Conservation (phyloP, 106 monocot genomes). For the Dendrobium chrysotoxum region DNA sequence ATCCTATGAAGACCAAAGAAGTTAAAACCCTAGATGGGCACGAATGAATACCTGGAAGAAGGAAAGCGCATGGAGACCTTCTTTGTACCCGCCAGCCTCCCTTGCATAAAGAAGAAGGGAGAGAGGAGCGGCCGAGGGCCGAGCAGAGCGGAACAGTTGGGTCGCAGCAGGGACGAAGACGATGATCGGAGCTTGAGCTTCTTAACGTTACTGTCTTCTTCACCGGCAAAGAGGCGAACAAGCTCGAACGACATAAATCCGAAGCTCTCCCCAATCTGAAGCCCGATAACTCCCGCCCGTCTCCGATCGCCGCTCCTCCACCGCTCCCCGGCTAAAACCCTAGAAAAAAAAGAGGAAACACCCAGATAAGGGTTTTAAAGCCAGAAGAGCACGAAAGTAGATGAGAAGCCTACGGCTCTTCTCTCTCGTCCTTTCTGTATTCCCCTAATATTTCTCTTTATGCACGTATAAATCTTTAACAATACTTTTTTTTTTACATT, state of each 20-base stretch:
- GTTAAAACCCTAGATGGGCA: background rate
- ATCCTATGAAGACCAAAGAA: background rate
- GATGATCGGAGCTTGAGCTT: background rate
- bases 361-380: conserved; percentile 7
- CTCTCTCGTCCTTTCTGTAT: background rate
- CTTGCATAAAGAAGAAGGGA: conserved; percentile 1
- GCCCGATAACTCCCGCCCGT: background rate
- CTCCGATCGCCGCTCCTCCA: background rate
- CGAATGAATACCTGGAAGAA: conserved; percentile 7
- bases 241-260: conserved; percentile 22
- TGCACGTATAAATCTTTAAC: too few species aligned
- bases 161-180: background rate
- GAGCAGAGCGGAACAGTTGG: background rate
- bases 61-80: conserved; percentile 18
- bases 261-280: background rate
- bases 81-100: conserved; percentile 4
- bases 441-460: too few species aligned
- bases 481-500: too few species aligned
- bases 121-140: background rate
- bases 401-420: conserved; percentile 6
- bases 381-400: background rate
- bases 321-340: conserved; percentile 12
- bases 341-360: background rate
- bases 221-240: conserved; percentile 8
- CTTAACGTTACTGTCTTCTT: background rate